Evolutionary conservation across 2,329 filamentous ascomycete species (phyloP), one percentile per base, ranked within the genome.

Genomic region (Aspergillus tanneri): DNA sequence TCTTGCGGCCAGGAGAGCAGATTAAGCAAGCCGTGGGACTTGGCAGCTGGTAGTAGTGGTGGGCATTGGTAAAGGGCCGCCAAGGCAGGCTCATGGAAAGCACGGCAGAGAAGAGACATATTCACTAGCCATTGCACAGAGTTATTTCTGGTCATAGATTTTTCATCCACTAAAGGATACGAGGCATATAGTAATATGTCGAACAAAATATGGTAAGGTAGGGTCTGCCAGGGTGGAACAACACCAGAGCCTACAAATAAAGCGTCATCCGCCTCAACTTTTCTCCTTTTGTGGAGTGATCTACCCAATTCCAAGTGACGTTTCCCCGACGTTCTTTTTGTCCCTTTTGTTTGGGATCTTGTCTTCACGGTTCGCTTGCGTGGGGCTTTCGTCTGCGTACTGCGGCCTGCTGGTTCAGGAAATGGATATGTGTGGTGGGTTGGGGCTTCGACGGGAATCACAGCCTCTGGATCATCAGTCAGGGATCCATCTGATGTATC

Each of bases 11-110:
- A 69, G n/a, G 79, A 76, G 7, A 93, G 75, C 27, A 85, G 70
- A 21, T 74, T 62, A 12, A 79, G 60, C 16, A 82, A 65, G 30
- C 71, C 66, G 52, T 76, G 75, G 10, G 73, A 72, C 52, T 78
- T 76, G 25, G 70, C 66, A 27, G 75, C 68, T 1, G 77, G 75
- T 49, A 79, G 76, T 36, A 93, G 72, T 1, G 84, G 83, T 7
- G 88, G 88, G 4, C 76, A 81, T 38, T 79, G 76, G 64, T 93
- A 93, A 4, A 95, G 74, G 1, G 82, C 85, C 4, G 83, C 83
- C 42, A 93, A 69, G 2, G 87, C 87, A 4, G 89, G 86, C 58
- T 90, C 88, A 0, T 80, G 72, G 48, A 91, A 89, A 2, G 76
- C 67, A 42, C 76, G 80, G 57, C 85, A 91, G 12, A 83, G 71